Evolutionary conservation across 768 basidiomycete species (phyloP), one percentile per base, ranked within the genome.

Genomic region (Astraeus odoratus): DNA sequence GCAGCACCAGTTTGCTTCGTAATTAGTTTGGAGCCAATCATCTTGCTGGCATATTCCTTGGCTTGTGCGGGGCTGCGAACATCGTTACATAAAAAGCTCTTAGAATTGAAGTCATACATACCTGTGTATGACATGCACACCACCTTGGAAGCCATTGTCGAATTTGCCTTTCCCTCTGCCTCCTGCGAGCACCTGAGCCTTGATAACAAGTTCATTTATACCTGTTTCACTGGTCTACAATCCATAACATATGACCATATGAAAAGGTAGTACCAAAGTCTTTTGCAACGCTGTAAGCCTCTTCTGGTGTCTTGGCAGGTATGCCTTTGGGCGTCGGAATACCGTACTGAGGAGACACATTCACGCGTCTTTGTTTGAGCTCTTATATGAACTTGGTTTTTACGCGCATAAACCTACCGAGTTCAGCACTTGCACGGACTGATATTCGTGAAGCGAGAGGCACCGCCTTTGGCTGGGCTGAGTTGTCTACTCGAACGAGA

Each of bases 111-210:
- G 25, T 10, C 37, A 26, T 30, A 42, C 52, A 43, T 60, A 94
- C 95, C 77, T 86, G 61, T 89, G 77, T 43, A 97, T 78, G 76
- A 88, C 80, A 63, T 98, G 95, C 5, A 99, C 96, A 68, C 96
- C 96, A 46, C 96, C 96, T 66, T 97, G 86, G 65, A 98, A 81
- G 15, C 96, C 96, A 63, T 80, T 91, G 70, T 92, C 82, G 57
- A 99, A 99, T 57, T 85, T 84, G 30, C 96, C 96, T 77, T 98
- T 98, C 57, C 96, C 96, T 60, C 96, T 83, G 51, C 96, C 96
- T 57, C 96, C 96, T 52, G 96, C 96, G 44, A 99, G 84, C 6
- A 99, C 96, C 66, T 99, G 96, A 30, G 96, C 96, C 70, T 98
- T 98, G 68, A 99, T 94, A 26, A 99, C 95, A 42, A 95, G 82